Evolutionary conservation across 2,329 filamentous ascomycete species (phyloP), one percentile per base, ranked within the genome.

Genomic region (Phaeoacremonium minimum): DNA sequence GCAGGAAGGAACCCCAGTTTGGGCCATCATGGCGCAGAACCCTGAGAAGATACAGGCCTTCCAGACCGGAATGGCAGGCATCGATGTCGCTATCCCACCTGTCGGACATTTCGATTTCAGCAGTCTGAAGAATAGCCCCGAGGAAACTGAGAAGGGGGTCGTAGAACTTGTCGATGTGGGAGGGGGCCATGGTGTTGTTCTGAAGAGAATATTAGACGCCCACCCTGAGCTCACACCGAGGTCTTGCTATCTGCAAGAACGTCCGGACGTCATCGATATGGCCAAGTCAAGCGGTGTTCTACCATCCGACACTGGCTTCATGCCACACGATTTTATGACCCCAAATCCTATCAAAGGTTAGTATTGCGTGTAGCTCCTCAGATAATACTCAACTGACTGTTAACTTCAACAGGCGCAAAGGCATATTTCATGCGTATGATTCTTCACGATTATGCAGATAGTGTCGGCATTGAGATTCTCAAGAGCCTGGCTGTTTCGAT

Each of bases 361-460:
- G 34, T 28, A 14, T 4, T 5, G 7, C 18, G 5, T 14, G 14
- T 30, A 14, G 37, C 15, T 14, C 15, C 11, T 17, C 15, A 4
- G 4, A 8, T 33, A 18, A 35, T 28, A 19, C 28, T 30, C 15
- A 38, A 18, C 28, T 18, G 6, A n/a, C 16, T 2, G 5, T n/a
- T n/a, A n/a, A n/a, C n/a, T n/a, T n/a, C n/a, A 16, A 32, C n/a
- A 58, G 56, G 53, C n/a, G 57, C 57, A 15, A 53, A 51, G 32
- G 56, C 52, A 5, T 60, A 60, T 38, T 60, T 58, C 32, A 55
- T 60, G 52, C 53, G 52, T 28, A 54, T 53, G 49, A 57, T 58
- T 30, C 44, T 60, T 3, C 57, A 59, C 38, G 54, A 60, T 40
- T 58, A 55, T 33, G 36, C 51, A 16, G 55, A 60, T 26, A 7